A percentile compares a stretch with the other conserved stretches of the same genome.
These are phyloP conservation scores for Lasiosphaeris hirsuta DNA, from an alignment of 495 filamentous ascomycete species.

Conservation along the genomic window DNA sequence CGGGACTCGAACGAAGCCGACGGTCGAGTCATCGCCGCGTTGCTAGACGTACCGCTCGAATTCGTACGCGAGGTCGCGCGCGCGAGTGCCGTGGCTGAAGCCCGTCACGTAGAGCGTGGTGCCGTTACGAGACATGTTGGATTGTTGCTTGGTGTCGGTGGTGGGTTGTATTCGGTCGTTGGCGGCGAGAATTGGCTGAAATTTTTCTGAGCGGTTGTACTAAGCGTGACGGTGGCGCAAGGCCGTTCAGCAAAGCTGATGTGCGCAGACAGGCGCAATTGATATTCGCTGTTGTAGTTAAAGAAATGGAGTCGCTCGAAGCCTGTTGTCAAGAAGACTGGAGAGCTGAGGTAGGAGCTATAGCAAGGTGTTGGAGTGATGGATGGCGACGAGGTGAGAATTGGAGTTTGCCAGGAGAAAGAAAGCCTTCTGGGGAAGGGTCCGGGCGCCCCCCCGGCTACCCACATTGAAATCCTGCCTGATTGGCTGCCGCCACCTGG, in stretches of 20 bases:
- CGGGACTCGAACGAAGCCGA: slow-evolving; percentile 38
- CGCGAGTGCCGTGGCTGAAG: slow-evolving; percentile 98
- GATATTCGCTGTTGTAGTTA: background rate
- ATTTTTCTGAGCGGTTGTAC: background rate
- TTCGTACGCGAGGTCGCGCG: slow-evolving; percentile 99
- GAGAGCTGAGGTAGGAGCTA: background rate
- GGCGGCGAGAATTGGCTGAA: background rate
- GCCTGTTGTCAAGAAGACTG: background rate
- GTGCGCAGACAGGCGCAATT: background rate
- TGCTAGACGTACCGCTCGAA: slow-evolving; percentile 80
- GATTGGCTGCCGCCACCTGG: too few relatives aligned
- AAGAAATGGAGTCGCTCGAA: background rate
- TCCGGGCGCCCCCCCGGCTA: too few relatives aligned
- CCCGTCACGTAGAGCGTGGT: slow-evolving; percentile 95
- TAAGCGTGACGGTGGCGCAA: background rate
- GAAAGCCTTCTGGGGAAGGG: too few relatives aligned
- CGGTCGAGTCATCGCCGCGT: slow-evolving; percentile 44
- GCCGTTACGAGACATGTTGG: slow-evolving; percentile 82
- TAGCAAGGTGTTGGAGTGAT: too few relatives aligned
- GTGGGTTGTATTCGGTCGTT: background rate
- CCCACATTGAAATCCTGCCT: too few relatives aligned
- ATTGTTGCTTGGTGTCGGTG: background rate
- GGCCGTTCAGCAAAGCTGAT: background rate
- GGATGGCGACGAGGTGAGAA: too few relatives aligned
- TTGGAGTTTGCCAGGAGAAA: too few relatives aligned